Percentiles rank a stretch among this genome's conserved stretches.
Conservation (phyloP, 2,329 filamentous ascomycete genomes). For the Arthrobotrys pseudoclavata region DNA sequence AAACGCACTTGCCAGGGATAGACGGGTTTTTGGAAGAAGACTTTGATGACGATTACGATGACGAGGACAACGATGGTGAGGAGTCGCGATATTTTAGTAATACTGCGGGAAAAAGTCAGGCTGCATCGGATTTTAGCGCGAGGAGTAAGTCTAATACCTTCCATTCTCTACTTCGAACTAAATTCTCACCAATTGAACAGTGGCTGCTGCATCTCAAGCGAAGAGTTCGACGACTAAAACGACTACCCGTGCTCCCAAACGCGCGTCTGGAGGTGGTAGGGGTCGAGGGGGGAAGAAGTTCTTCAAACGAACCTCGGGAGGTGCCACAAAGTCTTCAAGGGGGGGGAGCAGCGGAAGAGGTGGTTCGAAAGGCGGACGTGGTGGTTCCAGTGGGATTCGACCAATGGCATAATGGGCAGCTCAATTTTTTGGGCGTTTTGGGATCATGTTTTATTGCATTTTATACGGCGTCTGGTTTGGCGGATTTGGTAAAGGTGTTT, state of each 20-base stretch:
- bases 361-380: slow-evolving; percentile 29
- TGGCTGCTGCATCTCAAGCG: slow-evolving; percentile 45
- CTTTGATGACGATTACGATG: slow-evolving; percentile 42
- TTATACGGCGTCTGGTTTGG: slow-evolving; percentile 28
- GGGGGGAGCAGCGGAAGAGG: slow-evolving; percentile 9
- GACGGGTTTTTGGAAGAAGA: slow-evolving; percentile 51
- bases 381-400: slow-evolving; percentile 31
- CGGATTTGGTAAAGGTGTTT: slow-evolving; percentile 25
- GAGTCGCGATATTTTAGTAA: slow-evolving; percentile 50
- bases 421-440: neutral
- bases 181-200: slow-evolving; percentile 26
- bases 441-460: slow-evolving; percentile 27
- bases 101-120: slow-evolving; percentile 27
- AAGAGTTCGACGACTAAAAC: slow-evolving; percentile 25
- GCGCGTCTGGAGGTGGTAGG: slow-evolving; percentile 7
- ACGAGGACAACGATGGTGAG: slow-evolving; percentile 35
- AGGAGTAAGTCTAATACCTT: slow-evolving; percentile 31
- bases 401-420: slow-evolving; percentile 41
- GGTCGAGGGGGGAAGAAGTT: slow-evolving; percentile 47
- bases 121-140: slow-evolving; percentile 38
- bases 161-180: neutral
- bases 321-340: neutral
- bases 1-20: slow-evolving; percentile 16
- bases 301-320: slow-evolving; percentile 34
- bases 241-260: slow-evolving; percentile 23